Evolutionary conservation across 192 early-diverging fungal species (phyloP).

Genomic region (Rhizophlyctis rosea): DNA sequence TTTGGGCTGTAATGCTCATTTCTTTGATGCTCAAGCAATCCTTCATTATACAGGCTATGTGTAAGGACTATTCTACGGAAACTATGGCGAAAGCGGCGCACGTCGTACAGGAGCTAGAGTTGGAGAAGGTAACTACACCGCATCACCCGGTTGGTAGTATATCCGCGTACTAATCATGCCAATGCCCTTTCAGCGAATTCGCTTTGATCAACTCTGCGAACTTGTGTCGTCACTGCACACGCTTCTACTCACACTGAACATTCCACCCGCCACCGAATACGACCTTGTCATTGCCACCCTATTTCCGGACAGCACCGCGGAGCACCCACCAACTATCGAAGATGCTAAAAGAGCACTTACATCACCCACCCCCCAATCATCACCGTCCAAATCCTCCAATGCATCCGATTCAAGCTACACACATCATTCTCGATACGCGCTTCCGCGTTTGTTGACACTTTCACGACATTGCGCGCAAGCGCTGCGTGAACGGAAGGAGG

Average conservation of each 20-base stretch:
- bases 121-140: constrained; percentile 14
- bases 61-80: constrained; percentile 10
- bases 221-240: neutral
- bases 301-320: too few species aligned
- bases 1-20: neutral
- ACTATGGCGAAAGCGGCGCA: constrained; percentile 14
- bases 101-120: constrained; percentile 12
- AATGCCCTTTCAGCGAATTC: neutral
- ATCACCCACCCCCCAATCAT: neutral
- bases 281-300: constrained; percentile 9
- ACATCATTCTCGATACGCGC: neutral
- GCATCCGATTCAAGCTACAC: neutral
- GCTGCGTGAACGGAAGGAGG: neutral
- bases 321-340: too few species aligned
- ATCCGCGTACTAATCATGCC: too few species aligned
- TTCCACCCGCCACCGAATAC: constrained; percentile 6
- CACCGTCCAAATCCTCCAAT: neutral
- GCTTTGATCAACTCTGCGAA: constrained; percentile 7
- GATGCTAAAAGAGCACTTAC: too few species aligned
- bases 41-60: neutral
- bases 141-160: too few species aligned
- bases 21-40: neutral
- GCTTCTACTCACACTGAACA: neutral
- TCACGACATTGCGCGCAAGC: constrained; percentile 10
- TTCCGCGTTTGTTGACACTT: neutral